Evolutionary conservation across 345 rosid species (phyloP), one percentile per base, ranked within the genome.

Genomic region (Turritis glabra): DNA sequence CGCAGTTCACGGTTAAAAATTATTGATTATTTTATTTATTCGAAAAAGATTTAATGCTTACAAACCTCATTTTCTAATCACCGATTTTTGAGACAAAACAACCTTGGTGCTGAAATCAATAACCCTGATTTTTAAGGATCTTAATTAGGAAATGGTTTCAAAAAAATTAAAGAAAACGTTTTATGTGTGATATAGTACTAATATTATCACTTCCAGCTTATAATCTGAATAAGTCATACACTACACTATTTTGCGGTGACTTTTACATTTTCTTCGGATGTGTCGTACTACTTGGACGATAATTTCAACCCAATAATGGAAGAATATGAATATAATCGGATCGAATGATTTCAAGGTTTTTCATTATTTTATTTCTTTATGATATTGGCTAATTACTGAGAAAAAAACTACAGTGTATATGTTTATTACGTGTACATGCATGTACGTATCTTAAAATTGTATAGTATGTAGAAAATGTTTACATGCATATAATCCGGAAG

Each of bases 401-500:
- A 51, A 15, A 4, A 29, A 25, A n/a, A n/a, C n/a, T n/a, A 5
- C 8, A n/a, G n/a, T n/a, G n/a, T n/a, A 32, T 66, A 7, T 65
- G 9, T 57, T 6, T 55, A 69, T n/a, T 58, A 32, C 13, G 43
- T 56, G 23, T 32, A 23, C 30, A 55, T 56, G 37, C 30, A 68
- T 47, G 30, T 47, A 17, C 25, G 26, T 68, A 59, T 58, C 29
- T 47, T 14, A 47, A 54, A 18, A 18, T 8, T 61, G 22, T 50
- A 21, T 23, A n/a, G 37, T 26, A 37, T 33, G 60, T 54, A 64
- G 26, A 33, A 47, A 58, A 50, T 67, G 55, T 29, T 67, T 48
- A 75, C 73, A 50, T 71, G 72, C 74, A 41, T 33, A 70, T 44
- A 62, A 62, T 2, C 71, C 71, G 75, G 71, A 53, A 43, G 60